Percentiles rank a stretch among this genome's conserved stretches.
Evolutionary conservation across 441 rosid species (phyloP).

Genomic region (Mallotus japonicus): DNA sequence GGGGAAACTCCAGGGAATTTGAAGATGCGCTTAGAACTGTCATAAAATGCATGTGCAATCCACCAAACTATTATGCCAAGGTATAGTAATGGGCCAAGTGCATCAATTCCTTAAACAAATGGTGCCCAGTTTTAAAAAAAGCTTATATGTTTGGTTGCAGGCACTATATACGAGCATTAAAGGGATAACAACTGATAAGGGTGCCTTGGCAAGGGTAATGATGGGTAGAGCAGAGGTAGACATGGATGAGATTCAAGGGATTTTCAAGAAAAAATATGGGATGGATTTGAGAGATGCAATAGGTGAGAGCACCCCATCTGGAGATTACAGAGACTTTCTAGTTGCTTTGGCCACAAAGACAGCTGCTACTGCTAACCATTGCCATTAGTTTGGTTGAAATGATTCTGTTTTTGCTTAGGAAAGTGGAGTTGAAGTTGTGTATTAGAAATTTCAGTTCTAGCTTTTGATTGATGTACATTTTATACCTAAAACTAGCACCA

Average conservation of each 20-base stretch:
- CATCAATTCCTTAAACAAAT: neutral
- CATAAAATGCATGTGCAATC: slow-evolving; percentile 48
- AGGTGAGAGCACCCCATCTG: slow-evolving; percentile 33
- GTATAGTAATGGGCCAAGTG: slow-evolving; percentile 14
- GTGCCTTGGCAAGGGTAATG: slow-evolving; percentile 40
- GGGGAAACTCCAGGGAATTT: slow-evolving; percentile 35
- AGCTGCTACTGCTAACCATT: neutral
- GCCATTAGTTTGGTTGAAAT: neutral
- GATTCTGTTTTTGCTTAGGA: neutral
- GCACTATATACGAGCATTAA: slow-evolving; percentile 32
- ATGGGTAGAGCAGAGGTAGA: slow-evolving; percentile 55
- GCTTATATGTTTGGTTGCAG: slow-evolving; percentile 25
- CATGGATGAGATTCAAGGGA: slow-evolving; percentile 41
- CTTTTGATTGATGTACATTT: neutral
- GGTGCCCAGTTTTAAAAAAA: neutral
- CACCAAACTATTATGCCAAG: slow-evolving; percentile 55
- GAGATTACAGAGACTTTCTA: slow-evolving; percentile 55
- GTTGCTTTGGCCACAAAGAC: slow-evolving; percentile 40
- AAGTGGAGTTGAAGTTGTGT: neutral
- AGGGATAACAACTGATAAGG: slow-evolving; percentile 31
- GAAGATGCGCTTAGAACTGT: slow-evolving; percentile 43
- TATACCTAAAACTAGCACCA: neutral
- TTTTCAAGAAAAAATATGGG: slow-evolving; percentile 41
- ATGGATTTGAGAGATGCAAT: slow-evolving; percentile 46
- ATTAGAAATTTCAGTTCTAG: neutral